These are phyloP conservation scores for Saccharomyces pastorianus DNA, from an alignment of 1,139 yeast genomes.

Conservation along the genomic window DNA sequence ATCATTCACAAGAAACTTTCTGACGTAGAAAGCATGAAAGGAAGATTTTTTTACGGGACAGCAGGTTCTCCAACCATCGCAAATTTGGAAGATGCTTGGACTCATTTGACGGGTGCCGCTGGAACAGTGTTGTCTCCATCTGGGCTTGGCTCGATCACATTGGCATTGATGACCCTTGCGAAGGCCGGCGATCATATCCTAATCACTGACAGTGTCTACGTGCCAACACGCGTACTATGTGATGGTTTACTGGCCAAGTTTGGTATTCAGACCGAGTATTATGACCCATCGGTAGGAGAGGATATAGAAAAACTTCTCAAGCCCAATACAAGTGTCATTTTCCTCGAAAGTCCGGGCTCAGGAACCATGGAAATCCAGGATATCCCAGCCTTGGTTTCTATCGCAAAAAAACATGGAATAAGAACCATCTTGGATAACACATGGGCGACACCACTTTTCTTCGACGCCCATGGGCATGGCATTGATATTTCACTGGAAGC, in stretches of 20 bases:
- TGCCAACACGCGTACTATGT: conserved; percentile 5
- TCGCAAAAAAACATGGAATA: conserved; percentile 7
- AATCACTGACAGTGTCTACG: conserved; percentile 7
- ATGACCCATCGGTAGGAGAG: conserved; percentile 8
- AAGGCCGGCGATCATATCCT: conserved; percentile 9
- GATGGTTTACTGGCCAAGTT: conserved; percentile 1
- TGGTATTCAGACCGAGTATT: conserved; percentile 6
- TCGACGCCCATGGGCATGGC: conserved; percentile 8
- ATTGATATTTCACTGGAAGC: conserved; percentile 11
- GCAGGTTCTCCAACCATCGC: conserved; percentile 10
- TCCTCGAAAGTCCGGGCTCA: conserved; percentile 10
- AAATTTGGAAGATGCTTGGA: conserved; percentile 10
- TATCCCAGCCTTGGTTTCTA: conserved; percentile 6
- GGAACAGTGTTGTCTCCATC: conserved; percentile 10
- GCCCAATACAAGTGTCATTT: conserved; percentile 8
- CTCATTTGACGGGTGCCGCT: conserved; percentile 9
- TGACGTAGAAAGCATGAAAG: conserved; percentile 4
- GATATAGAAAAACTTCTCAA: conserved; percentile 6
- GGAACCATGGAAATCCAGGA: conserved; percentile 11
- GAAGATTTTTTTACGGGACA: conserved; percentile 10
- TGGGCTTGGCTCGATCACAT: conserved; percentile 8
- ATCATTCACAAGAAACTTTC: conserved; percentile 8
- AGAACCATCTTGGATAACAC: conserved; percentile 10
- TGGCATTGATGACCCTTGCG: conserved; percentile 8
- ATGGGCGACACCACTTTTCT: conserved; percentile 12